A percentile compares a stretch with the other conserved stretches of the same genome.
Evolutionary conservation across 2,329 filamentous ascomycete species (phyloP).

Genomic region (Chaetomiaceae sp.): DNA sequence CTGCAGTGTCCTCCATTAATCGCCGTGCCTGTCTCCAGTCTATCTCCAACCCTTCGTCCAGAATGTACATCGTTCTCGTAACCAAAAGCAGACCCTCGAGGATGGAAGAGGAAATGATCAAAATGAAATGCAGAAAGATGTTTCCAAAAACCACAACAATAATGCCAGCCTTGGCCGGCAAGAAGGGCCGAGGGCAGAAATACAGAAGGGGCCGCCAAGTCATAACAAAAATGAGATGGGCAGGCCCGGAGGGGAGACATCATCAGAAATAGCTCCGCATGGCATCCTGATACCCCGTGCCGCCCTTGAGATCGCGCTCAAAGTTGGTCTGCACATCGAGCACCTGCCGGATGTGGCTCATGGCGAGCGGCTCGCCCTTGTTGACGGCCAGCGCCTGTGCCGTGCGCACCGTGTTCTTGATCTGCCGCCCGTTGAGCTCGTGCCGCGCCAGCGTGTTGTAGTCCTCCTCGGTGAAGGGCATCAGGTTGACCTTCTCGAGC

Average conservation of each 20-base stretch:
- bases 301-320: constrained; percentile 77
- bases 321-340: constrained; percentile 82
- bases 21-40: no score
- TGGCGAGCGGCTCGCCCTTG: constrained; percentile 64
- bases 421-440: constrained; percentile 62
- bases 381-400: constrained; percentile 79
- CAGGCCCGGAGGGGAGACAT: background rate
- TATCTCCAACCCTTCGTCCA: no score
- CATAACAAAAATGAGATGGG: background rate
- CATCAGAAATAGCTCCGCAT: constrained; percentile 71
- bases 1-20: no score
- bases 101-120: background rate
- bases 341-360: constrained; percentile 76
- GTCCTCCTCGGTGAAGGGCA: constrained; percentile 63
- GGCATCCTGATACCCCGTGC: constrained; percentile 73
- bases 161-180: no score
- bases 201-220: no score
- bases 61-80: no score
- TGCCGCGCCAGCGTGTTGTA: constrained; percentile 62
- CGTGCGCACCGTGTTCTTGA: constrained; percentile 83
- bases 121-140: background rate
- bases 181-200: no score
- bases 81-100: no score
- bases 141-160: no score
- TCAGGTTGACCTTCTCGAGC: constrained; percentile 57